phyloP scores from a whole-genome alignment of 2,329 filamentous ascomycete genomes.

The Bipolaris zeicola region DNA sequence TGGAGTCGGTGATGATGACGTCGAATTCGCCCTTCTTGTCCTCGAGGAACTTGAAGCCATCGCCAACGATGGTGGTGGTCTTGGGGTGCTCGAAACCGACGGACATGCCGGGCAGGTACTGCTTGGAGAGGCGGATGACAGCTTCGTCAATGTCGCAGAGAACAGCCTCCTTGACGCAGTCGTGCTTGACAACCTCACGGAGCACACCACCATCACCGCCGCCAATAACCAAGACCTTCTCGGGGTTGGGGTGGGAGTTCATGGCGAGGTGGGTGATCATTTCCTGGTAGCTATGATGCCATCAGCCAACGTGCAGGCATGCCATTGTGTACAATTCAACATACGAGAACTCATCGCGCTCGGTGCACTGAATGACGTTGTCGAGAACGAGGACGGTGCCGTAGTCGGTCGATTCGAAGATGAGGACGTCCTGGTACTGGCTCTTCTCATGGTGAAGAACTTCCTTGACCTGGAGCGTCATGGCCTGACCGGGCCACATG shows the following conservation, averaged over 20 bases:
- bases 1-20: slow-evolving; percentile 99
- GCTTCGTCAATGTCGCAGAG: slow-evolving; percentile 99
- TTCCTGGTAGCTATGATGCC: slow-evolving; percentile 77
- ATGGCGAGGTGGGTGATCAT: slow-evolving; percentile 99
- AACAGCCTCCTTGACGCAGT: slow-evolving; percentile 91
- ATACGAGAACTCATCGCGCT: slow-evolving; percentile 95
- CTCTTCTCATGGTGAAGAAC: slow-evolving; percentile 99
- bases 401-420: slow-evolving; percentile 98
- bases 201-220: slow-evolving; percentile 97
- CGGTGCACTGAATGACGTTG: slow-evolving; percentile 98
- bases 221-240: slow-evolving; percentile 97
- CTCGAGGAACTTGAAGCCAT: slow-evolving; percentile 98
- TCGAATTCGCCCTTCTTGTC: slow-evolving; percentile 98
- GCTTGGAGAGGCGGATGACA: slow-evolving; percentile 96
- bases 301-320: slow-evolving; percentile 21
- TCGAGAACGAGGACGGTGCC: slow-evolving; percentile 95
- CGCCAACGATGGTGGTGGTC: slow-evolving; percentile 88
- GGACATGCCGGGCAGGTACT: slow-evolving; percentile 94
- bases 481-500: slow-evolving; percentile 99
- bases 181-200: slow-evolving; percentile 98
- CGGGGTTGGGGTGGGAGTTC: slow-evolving; percentile 97
- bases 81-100: slow-evolving; percentile 93
- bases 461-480: slow-evolving; percentile 90
- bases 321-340: slow-evolving; percentile 25
- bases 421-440: slow-evolving; percentile 97